phyloP scores from a whole-genome alignment of 306 rosid species.

The Prunus dulcis region DNA sequence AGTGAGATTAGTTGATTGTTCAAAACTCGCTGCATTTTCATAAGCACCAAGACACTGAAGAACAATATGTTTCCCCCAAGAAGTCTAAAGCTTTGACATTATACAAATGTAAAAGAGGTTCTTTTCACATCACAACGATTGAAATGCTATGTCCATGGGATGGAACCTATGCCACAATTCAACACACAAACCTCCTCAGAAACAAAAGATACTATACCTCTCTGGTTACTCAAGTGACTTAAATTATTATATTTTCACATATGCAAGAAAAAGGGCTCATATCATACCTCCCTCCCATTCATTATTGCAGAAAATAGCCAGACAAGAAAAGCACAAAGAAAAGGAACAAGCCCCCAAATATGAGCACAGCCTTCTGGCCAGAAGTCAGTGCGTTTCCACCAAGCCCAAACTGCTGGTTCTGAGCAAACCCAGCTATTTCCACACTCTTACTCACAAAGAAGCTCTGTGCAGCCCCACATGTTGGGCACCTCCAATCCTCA shows the following conservation, averaged over 20 bases:
- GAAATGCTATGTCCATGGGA: background rate
- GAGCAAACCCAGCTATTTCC: slow-evolving; percentile 86
- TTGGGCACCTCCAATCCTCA: slow-evolving; percentile 91
- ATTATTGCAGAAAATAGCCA: slow-evolving; percentile 88
- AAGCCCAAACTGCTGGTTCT: slow-evolving; percentile 93
- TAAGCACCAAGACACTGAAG: background rate
- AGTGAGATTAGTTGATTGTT: background rate
- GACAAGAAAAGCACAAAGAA: slow-evolving; percentile 77
- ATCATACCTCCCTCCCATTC: slow-evolving; percentile 1
- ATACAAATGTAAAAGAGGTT: background rate
- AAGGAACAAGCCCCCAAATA: slow-evolving; percentile 67
- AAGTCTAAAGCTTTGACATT: too few species aligned
- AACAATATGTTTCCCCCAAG: background rate
- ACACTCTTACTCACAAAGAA: slow-evolving; percentile 89
- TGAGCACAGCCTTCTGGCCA: slow-evolving; percentile 82
- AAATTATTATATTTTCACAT: slow-evolving; percentile 10
- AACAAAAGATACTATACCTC: background rate
- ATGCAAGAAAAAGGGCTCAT: background rate
- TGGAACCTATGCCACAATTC: slow-evolving; percentile 8
- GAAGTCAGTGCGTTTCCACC: slow-evolving; percentile 88
- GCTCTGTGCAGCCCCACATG: slow-evolving; percentile 87
- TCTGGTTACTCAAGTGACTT: slow-evolving; percentile 16
- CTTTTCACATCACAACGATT: background rate
- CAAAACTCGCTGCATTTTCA: too few species aligned
- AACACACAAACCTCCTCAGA: background rate